phyloP scores from a whole-genome alignment of 1,284 basidiomycete genomes.

The Moesziomyces globuligerus region DNA sequence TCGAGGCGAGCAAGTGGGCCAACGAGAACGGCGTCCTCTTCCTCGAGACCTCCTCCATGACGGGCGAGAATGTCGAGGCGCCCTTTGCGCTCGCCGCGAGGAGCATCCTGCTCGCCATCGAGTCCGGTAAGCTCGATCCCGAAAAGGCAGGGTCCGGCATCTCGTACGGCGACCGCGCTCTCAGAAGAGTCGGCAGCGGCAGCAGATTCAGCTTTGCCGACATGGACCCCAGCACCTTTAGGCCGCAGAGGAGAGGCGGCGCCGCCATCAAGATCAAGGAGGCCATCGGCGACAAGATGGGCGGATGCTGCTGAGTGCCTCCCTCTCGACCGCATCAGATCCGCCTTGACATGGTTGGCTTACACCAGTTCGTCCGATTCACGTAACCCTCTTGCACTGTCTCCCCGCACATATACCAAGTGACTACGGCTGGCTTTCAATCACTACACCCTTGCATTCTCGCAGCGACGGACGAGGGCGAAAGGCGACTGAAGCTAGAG shows the following conservation, averaged over 20 bases:
- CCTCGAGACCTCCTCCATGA: constrained; percentile 89
- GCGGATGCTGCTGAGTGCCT: constrained; percentile 35
- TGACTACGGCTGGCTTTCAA: constrained; percentile 13
- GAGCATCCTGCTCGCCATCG: constrained; percentile 90
- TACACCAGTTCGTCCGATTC: no score
- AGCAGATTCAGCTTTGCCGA: constrained; percentile 52
- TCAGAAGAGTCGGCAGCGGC: constrained; percentile 71
- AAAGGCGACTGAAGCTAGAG: no score
- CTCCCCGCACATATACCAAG: constrained; percentile 20
- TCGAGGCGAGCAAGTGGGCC: constrained; percentile 93
- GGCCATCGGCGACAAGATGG: constrained; percentile 33
- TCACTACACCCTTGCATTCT: constrained; percentile 5
- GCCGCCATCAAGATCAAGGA: constrained; percentile 42
- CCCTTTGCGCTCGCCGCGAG: constrained; percentile 91
- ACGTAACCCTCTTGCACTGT: no score
- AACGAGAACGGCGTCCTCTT: constrained; percentile 83
- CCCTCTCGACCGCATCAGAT: background rate
- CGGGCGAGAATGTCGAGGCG: constrained; percentile 90
- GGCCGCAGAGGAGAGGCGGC: constrained; percentile 16
- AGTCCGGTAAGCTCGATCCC: constrained; percentile 88
- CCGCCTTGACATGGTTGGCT: no score
- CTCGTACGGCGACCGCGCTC: constrained; percentile 86
- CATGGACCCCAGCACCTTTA: constrained; percentile 36
- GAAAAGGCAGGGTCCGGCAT: constrained; percentile 93
- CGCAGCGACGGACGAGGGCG: background rate